These are phyloP conservation scores for Friedmanniomyces simplex DNA, from an alignment of 495 filamentous ascomycete species.

Conservation along the genomic window DNA sequence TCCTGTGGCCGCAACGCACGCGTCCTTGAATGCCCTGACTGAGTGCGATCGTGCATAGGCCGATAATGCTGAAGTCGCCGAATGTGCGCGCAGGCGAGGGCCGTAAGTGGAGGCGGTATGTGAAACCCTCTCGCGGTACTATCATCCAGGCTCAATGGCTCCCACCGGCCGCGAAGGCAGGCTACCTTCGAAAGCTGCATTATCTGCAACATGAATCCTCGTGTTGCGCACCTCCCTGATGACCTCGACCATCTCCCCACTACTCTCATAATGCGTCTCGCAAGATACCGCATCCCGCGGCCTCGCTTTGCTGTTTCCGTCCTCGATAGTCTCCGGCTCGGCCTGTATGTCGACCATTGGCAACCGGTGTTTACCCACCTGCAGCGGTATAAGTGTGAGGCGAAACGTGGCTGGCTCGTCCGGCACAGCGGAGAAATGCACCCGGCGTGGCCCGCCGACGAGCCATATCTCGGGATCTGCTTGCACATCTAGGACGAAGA, in stretches of 20 bases:
- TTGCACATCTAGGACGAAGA: conserved; percentile 77
- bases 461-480: conserved; percentile 71
- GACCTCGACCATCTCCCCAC: conserved; percentile 66
- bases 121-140: too few relatives aligned
- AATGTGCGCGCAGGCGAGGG: too few relatives aligned
- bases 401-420: conserved; percentile 42
- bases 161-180: background rate
- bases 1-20: too few relatives aligned
- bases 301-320: conserved; percentile 19
- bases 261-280: conserved; percentile 70
- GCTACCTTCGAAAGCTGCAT: background rate
- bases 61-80: too few relatives aligned
- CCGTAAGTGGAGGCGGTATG: too few relatives aligned
- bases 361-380: conserved; percentile 62
- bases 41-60: too few relatives aligned
- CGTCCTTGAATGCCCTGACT: too few relatives aligned
- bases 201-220: conserved; percentile 39
- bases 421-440: conserved; percentile 57
- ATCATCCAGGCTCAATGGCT: background rate
- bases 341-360: conserved; percentile 65
- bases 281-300: conserved; percentile 39
- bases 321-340: conserved; percentile 26
- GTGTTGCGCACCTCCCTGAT: conserved; percentile 63
- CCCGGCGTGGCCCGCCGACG: conserved; percentile 67
- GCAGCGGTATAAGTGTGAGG: conserved; percentile 66